Conservation (phyloP, 2,329 filamentous ascomycete genomes). For the Chrysoporthe deuterocubensis region DNA sequence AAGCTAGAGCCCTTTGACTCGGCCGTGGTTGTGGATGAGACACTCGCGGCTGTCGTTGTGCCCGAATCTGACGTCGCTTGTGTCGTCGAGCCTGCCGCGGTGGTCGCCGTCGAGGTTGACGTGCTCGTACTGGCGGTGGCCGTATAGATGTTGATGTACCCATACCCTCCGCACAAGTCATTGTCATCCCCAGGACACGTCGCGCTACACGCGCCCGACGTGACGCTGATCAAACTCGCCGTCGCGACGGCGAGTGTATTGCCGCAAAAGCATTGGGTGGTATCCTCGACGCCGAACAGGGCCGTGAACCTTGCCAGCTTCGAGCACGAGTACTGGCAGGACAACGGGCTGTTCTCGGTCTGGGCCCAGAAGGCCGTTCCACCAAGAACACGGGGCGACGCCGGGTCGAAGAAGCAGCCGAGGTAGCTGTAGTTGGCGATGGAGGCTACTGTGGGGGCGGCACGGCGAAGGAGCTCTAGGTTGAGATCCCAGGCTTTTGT, state of each 20-base stretch:
- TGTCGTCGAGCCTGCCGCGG: neutral
- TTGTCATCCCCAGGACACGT: neutral
- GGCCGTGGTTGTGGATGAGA: neutral
- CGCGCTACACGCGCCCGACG: neutral
- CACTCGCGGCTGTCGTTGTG: neutral
- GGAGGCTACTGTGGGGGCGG: neutral
- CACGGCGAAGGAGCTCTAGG: slow-evolving; percentile 4
- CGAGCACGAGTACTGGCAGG: neutral
- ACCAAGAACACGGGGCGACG: neutral
- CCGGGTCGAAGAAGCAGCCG: neutral
- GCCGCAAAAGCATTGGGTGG: neutral
- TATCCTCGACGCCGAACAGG: neutral
- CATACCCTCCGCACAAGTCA: neutral
- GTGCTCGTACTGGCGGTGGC: neutral
- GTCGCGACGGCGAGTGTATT: neutral
- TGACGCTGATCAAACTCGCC: neutral
- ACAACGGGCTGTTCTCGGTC: neutral
- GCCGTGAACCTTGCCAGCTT: neutral
- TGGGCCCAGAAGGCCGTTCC: neutral
- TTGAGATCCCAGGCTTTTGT: neutral
- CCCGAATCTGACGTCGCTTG: neutral
- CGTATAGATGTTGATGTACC: slow-evolving; percentile 1
- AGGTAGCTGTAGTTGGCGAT: neutral
- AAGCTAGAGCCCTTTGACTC: neutral
- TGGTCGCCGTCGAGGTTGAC: neutral